Evolutionary conservation across 2,329 filamentous ascomycete species (phyloP).

Genomic region (Alternaria sp.): DNA sequence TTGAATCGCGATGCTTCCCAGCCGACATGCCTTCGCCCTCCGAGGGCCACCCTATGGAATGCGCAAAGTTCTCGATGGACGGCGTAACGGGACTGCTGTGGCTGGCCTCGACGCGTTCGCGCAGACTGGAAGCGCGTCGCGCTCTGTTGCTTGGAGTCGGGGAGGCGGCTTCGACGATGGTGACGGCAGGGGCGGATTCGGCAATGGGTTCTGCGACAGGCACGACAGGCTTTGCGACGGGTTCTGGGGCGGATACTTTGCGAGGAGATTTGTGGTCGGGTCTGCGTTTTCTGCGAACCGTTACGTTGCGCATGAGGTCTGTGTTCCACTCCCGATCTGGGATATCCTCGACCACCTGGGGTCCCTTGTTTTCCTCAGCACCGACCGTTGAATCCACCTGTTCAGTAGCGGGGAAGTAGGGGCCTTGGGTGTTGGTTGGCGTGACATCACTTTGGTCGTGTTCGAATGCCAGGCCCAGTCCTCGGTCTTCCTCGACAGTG

Average conservation of each 20-base stretch:
- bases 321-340: conserved; percentile 53
- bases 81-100: conserved; percentile 45
- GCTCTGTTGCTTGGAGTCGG: conserved; percentile 31
- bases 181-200: conserved; percentile 12
- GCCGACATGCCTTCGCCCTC: conserved; percentile 40
- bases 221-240: conserved; percentile 1
- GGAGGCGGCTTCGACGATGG: conserved; percentile 27
- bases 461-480: conserved; percentile 50
- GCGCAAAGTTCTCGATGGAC: conserved; percentile 59
- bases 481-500: conserved; percentile 43
- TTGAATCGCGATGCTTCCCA: conserved; percentile 38
- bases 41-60: conserved; percentile 61
- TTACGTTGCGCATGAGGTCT: conserved; percentile 54
- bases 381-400: conserved; percentile 22
- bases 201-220: neutral
- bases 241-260: conserved; percentile 17
- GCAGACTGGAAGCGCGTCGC: conserved; percentile 39
- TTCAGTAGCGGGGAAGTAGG: conserved; percentile 19
- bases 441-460: conserved; percentile 42
- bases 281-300: conserved; percentile 49
- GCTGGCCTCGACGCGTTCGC: conserved; percentile 46
- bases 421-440: conserved; percentile 37
- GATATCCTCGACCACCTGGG: conserved; percentile 33
- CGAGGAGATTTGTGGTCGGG: conserved; percentile 32
- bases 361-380: conserved; percentile 25